Evolutionary conservation across 495 filamentous ascomycete species (phyloP), one percentile per base, ranked within the genome.

Genomic region (Penicillium atrosanguineum): DNA sequence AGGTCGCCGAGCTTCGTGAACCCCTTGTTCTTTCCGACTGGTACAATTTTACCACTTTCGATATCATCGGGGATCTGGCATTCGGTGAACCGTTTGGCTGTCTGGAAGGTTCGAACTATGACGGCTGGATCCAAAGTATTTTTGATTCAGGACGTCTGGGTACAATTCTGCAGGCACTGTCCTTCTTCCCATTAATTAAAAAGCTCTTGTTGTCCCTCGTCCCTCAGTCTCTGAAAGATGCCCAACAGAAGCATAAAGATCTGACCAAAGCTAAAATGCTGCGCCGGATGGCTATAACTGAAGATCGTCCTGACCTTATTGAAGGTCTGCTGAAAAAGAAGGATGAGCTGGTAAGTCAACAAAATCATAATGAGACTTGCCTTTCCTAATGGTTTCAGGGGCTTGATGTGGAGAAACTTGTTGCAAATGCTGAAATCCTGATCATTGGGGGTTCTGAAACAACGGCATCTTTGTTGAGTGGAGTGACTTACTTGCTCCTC

Each of bases 371-470:
- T 12, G n/a, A n/a, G n/a, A 19, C 16, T 8, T 47, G 18, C n/a
- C 8, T 3, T 37, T 19, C 0, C 6, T 11, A 12, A 26, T 19
- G 18, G 28, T 21, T 18, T 12, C 42, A 80, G 64, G 69, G 71
- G 6, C 59, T 78, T 14, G 68, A 55, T 14, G 54, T 75, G 14
- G 69, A 71, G 16, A 60, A 74, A 23, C 61, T 80, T 0, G 61
- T 65, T 15, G 38, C 49, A 28, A 81, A 79, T 52, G 73, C 67
- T 14, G 63, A 62, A 12, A 63, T 64, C n/a, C 41, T 72, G 15
- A 69, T 83, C 23, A 75, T 80, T n/a, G 82, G 69, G 16, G 82
- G 83, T 11, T 81, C 78, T 0, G 84, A 87, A 51, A 86, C 85
- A 3, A 83, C 83, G 1, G 83, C 84, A 1, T 83, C 83, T 0